Conservation (phyloP, 176 grass and related monocot genomes). For the Microstegium vimineum region DNA sequence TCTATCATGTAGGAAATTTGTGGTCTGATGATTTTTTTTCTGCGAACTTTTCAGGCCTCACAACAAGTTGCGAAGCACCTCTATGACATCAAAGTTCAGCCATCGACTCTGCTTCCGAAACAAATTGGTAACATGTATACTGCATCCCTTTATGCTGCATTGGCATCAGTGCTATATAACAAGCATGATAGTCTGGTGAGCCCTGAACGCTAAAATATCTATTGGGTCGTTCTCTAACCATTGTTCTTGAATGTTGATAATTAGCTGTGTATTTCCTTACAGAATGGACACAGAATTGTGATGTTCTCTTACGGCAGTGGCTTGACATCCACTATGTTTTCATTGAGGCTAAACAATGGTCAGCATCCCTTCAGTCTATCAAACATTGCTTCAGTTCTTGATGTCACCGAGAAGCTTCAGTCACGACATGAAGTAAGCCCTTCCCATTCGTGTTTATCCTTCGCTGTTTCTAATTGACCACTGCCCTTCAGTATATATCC, state of each 20-base stretch:
- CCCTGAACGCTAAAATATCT: background rate
- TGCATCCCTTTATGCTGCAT: slow-evolving; percentile 76
- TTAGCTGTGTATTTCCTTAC: slow-evolving; percentile 9
- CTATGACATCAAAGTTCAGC: slow-evolving; percentile 68
- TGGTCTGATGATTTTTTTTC: background rate
- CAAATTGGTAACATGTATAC: slow-evolving; percentile 84
- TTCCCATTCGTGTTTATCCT: background rate
- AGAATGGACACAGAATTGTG: slow-evolving; percentile 69
- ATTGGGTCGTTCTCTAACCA: background rate
- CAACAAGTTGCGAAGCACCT: slow-evolving; percentile 64
- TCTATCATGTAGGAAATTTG: slow-evolving; percentile 9
- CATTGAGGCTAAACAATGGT: slow-evolving; percentile 62
- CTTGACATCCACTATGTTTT: slow-evolving; percentile 74
- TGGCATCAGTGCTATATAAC: slow-evolving; percentile 58
- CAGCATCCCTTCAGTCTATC: slow-evolving; percentile 74
- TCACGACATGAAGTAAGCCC: slow-evolving; percentile 70
- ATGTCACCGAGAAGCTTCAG: slow-evolving; percentile 69
- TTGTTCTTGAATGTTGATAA: background rate
- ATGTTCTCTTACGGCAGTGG: slow-evolving; percentile 99
- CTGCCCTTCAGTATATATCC: background rate
- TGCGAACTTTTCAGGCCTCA: slow-evolving; percentile 36
- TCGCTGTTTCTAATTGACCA: background rate
- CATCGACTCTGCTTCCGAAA: slow-evolving; percentile 69
- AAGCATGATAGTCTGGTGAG: slow-evolving; percentile 62
- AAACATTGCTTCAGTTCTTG: slow-evolving; percentile 77